Base-by-base conservation (phyloP, 2,329 filamentous ascomycete species). In the Stagonosporopsis tanaceti region DNA sequence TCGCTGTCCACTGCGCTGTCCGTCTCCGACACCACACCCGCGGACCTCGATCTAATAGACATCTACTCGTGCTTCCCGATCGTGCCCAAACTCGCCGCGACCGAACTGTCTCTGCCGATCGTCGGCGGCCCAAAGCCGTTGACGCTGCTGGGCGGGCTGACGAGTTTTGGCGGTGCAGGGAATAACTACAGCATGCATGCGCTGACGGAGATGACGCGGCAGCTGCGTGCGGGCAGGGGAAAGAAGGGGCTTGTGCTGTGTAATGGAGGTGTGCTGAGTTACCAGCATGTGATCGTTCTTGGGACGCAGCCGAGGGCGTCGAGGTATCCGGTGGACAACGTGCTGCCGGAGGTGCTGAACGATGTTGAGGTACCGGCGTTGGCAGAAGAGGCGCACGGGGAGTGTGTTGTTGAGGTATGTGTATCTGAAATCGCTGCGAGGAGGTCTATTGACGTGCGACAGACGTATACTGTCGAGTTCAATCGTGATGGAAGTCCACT, bases 131-230 rank as follows among this genome's bases (percentile, higher is more conserved):
- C 60, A 4, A 87, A 85, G 60, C 81, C 84, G 0, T 80, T 89
- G 20, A 89, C 86, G 0, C 72, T 90, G 0, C 78, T 90, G 0
- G 88, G 88, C 0, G 88, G 88, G 0, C 66, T 91, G 50, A 90
- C 88, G 4, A 88, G 84, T 0, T 90, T 90, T 57, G 88, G 88
- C 0, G 88, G 88, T 0, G 88, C 88, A 6, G 88, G 88, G 0
- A 90, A 90, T 61, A 90, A 90, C 52, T 90, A 90, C 58, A 88
- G 85, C 0, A 86, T 89, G 82, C 87, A 90, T 75, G 86, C 75
- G 24, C 51, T 77, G 39, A 75, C 73, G 6, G 72, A 71, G 35
- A 71, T 74, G 67, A 67, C 66, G 78, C 78, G 84, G 77, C 12
- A 81, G 53, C 69, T 89, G 3, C 79, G 86, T 9, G 66, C 69